These are phyloP conservation scores for Citrus trifoliata DNA, from an alignment of 345 rosid genomes.

Conservation along the genomic window DNA sequence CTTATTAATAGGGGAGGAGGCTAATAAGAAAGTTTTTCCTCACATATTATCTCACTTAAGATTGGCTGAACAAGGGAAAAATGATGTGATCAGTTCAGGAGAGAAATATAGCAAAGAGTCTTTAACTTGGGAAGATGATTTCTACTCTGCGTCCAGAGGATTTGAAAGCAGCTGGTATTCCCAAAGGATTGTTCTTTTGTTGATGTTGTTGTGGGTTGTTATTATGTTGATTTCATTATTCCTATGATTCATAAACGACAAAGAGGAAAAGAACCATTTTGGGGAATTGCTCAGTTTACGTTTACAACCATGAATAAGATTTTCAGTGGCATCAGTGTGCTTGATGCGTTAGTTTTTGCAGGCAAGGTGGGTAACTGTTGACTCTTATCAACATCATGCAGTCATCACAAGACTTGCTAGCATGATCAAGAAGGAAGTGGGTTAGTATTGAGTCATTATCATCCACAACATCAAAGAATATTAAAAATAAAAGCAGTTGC, in stretches of 20 bases:
- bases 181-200: neutral
- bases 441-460: too few species aligned
- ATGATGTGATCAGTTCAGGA: neutral
- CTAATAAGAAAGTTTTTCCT: slow-evolving; percentile 35
- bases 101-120: slow-evolving; percentile 14
- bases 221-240: slow-evolving; percentile 2
- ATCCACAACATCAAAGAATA: too few species aligned
- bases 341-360: too few species aligned
- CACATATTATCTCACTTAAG: slow-evolving; percentile 34
- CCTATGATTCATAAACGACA: neutral
- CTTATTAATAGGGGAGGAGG: slow-evolving; percentile 38
- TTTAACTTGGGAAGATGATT: slow-evolving; percentile 38
- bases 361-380: too few species aligned
- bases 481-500: too few species aligned
- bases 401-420: too few species aligned
- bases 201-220: slow-evolving; percentile 1
- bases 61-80: slow-evolving; percentile 28
- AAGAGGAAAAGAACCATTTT: neutral
- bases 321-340: too few species aligned
- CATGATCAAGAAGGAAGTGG: too few species aligned
- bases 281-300: too few species aligned
- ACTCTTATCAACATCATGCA: too few species aligned
- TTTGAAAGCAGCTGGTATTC: slow-evolving; percentile 21
- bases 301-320: too few species aligned
- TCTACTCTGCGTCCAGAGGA: slow-evolving; percentile 14